These are phyloP conservation scores for Neofusicoccum kwambonambiense DNA, from an alignment of 2,329 filamentous ascomycete genomes.

Conservation along the genomic window DNA sequence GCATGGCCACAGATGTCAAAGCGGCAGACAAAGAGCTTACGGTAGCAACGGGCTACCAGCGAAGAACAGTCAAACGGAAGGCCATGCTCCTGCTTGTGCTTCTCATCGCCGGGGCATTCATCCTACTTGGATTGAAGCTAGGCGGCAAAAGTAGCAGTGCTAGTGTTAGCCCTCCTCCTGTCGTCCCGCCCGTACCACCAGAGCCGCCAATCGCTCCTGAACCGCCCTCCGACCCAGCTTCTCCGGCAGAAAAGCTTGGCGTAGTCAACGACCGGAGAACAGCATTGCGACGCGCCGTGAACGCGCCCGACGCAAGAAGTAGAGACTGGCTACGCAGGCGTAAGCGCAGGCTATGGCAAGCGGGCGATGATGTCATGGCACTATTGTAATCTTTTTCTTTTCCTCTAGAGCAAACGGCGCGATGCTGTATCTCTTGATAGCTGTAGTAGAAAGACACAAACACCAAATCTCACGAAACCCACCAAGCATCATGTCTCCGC, in stretches of 20 bases:
- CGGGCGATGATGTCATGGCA: conserved; percentile 14
- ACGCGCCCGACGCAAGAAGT: background rate
- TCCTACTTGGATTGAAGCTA: conserved; percentile 77
- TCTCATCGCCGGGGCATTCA: conserved; percentile 82
- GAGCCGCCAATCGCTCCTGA: conserved; percentile 1
- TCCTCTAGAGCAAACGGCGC: background rate
- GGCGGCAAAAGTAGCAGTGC: conserved; percentile 9
- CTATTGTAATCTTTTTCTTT: conserved; percentile 3
- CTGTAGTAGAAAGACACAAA: background rate
- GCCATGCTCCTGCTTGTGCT: conserved; percentile 86
- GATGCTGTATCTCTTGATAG: background rate
- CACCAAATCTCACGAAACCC: background rate
- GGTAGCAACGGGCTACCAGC: conserved; percentile 85
- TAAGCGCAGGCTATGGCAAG: conserved; percentile 4
- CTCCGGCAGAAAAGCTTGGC: background rate
- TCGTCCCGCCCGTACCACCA: conserved; percentile 5
- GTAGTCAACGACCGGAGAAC: background rate
- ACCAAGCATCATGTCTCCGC: no score
- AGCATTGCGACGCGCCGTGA: background rate
- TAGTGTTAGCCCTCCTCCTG: conserved; percentile 6
- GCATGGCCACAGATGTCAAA: conserved; percentile 91
- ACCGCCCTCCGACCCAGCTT: background rate
- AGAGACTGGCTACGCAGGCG: conserved; percentile 14
- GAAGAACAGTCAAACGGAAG: conserved; percentile 83
- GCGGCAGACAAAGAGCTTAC: conserved; percentile 88